A percentile compares a stretch with the other conserved stretches of the same genome.
Conservation (phyloP, 1,284 basidiomycete species). For the Leucocoprinus gongylophorus region DNA sequence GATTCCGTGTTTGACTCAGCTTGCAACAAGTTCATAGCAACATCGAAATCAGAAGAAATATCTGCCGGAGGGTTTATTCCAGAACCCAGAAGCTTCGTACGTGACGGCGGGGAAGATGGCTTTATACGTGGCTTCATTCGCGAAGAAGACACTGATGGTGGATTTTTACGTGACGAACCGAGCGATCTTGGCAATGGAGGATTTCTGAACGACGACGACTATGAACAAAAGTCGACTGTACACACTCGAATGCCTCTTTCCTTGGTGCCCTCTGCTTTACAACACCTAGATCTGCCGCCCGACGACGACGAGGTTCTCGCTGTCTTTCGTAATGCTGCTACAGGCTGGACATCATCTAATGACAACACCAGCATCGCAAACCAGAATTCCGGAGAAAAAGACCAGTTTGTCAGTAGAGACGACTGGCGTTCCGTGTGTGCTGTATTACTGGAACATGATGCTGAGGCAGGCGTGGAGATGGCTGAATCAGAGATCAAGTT, state of each 20-base stretch:
- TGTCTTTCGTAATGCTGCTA: slow-evolving; percentile 65
- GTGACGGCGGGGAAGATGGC: background rate
- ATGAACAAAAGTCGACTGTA: background rate
- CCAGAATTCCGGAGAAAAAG: slow-evolving; percentile 17
- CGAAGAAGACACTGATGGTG: background rate
- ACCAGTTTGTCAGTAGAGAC: slow-evolving; percentile 40
- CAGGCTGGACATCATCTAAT: slow-evolving; percentile 46
- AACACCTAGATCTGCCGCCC: slow-evolving; percentile 52
- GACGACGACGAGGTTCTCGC: slow-evolving; percentile 61
- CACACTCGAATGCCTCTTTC: slow-evolving; percentile 42
- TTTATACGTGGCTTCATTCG: slow-evolving; percentile 4
- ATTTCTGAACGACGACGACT: slow-evolving; percentile 2
- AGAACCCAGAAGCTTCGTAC: slow-evolving; percentile 5
- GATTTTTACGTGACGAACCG: background rate
- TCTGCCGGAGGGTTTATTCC: background rate
- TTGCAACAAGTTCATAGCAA: background rate
- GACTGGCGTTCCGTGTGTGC: slow-evolving; percentile 74
- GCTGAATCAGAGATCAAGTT: slow-evolving; percentile 15
- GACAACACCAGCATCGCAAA: slow-evolving; percentile 13
- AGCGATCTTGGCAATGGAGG: background rate
- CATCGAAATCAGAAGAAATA: background rate
- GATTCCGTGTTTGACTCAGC: slow-evolving; percentile 1
- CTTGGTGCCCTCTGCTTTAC: slow-evolving; percentile 55
- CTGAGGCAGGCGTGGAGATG: slow-evolving; percentile 20
- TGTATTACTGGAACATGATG: slow-evolving; percentile 45